A percentile compares a stretch with the other conserved stretches of the same genome.
phyloP scores from a whole-genome alignment of 495 filamentous ascomycete genomes.

The Amniculicola lignicola region DNA sequence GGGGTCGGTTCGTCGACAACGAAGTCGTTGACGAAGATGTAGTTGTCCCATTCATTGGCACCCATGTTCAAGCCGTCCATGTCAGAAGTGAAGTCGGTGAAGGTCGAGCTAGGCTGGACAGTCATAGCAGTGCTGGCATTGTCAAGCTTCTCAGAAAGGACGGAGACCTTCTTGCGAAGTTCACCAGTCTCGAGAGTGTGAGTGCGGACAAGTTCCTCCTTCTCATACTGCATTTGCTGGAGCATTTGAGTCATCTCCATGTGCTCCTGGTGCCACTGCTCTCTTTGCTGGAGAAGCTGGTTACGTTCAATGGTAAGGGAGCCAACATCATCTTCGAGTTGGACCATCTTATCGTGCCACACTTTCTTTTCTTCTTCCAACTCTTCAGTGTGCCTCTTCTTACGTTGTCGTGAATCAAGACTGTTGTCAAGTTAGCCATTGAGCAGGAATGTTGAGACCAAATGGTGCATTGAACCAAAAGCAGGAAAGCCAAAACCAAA shows the following conservation, averaged over 20 bases:
- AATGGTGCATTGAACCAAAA: conserved; percentile 25
- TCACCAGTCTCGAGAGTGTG: conserved; percentile 94
- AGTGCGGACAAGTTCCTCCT: conserved; percentile 81
- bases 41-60: conserved; percentile 69
- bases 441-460: conserved; percentile 24
- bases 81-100: conserved; percentile 67
- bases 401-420: conserved; percentile 93
- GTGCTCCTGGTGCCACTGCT: conserved; percentile 63
- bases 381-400: conserved; percentile 97
- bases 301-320: conserved; percentile 54
- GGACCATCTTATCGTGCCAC: conserved; percentile 67
- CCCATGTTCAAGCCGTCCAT: conserved; percentile 84
- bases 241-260: conserved; percentile 72
- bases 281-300: conserved; percentile 64
- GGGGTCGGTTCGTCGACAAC: conserved; percentile 45
- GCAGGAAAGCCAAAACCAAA: conserved; percentile 36
- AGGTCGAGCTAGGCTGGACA: conserved; percentile 55
- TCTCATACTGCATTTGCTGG: conserved; percentile 73
- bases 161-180: conserved; percentile 91
- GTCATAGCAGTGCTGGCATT: conserved; percentile 65
- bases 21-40: conserved; percentile 68
- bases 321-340: conserved; percentile 74
- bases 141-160: conserved; percentile 81
- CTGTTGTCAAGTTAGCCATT: conserved; percentile 55
- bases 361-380: conserved; percentile 96